A percentile compares a stretch with the other conserved stretches of the same genome.
Evolutionary conservation across 306 rosid species (phyloP).

Genomic region (Acacia crassicarpa): DNA sequence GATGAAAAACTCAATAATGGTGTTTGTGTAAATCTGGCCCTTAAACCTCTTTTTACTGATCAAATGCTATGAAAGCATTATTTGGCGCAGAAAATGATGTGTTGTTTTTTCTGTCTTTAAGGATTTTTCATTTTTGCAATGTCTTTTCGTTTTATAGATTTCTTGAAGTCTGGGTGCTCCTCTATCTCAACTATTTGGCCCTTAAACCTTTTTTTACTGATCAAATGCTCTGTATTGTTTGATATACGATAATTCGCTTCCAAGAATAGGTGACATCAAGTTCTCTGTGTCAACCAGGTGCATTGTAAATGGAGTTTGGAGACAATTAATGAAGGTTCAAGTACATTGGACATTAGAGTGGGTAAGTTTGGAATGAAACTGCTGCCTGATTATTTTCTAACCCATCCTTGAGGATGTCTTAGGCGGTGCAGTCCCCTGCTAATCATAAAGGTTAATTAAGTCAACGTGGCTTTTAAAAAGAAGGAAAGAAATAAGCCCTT

Average conservation of each 20-base stretch:
- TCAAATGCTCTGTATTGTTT: background rate
- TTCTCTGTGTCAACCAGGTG: slow-evolving; percentile 56
- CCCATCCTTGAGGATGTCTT: slow-evolving; percentile 3
- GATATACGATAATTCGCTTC: slow-evolving; percentile 11
- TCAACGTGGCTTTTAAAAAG: background rate
- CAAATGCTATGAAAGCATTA: background rate
- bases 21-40: background rate
- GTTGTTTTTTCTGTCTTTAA: background rate
- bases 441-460: slow-evolving; percentile 2
- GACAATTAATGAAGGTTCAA: slow-evolving; percentile 56
- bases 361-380: slow-evolving; percentile 63
- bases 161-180: background rate
- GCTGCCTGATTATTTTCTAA: slow-evolving; percentile 11
- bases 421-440: slow-evolving; percentile 13
- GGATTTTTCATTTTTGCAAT: background rate
- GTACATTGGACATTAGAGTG: slow-evolving; percentile 75
- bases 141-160: background rate
- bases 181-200: slow-evolving; percentile 9
- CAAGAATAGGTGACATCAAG: slow-evolving; percentile 18
- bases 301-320: slow-evolving; percentile 85
- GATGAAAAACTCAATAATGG: background rate
- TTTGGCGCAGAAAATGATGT: background rate
- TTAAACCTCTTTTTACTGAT: background rate
- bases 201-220: too few relatives aligned
- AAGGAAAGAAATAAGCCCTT: background rate